Evolutionary conservation across 768 basidiomycete species (phyloP).

Genomic region (Leccinum ochraceum): DNA sequence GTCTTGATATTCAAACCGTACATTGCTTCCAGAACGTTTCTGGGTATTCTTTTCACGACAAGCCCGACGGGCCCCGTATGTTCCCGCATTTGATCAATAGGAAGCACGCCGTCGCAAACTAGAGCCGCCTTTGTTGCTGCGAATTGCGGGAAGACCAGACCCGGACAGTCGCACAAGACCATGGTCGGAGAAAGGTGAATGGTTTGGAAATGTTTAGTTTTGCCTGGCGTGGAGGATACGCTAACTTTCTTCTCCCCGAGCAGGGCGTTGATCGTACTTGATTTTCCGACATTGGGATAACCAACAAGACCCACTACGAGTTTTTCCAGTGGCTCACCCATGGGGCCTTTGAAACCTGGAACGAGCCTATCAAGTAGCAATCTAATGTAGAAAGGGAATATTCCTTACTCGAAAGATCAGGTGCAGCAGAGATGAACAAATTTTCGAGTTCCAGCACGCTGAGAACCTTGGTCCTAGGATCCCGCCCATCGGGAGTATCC

Average conservation of each 20-base stretch:
- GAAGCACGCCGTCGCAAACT: slow-evolving; percentile 94
- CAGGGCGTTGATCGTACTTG: slow-evolving; percentile 95
- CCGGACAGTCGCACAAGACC: slow-evolving; percentile 94
- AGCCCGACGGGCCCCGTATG: slow-evolving; percentile 83
- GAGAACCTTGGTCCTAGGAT: slow-evolving; percentile 74
- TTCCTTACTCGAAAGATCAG: slow-evolving; percentile 63
- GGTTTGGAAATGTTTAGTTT: slow-evolving; percentile 99
- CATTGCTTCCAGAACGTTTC: slow-evolving; percentile 80
- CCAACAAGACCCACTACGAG: slow-evolving; percentile 90
- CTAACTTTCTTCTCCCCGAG: slow-evolving; percentile 97
- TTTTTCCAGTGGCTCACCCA: slow-evolving; percentile 59
- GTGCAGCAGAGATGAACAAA: slow-evolving; percentile 71
- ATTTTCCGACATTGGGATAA: slow-evolving; percentile 99
- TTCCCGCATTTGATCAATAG: slow-evolving; percentile 96
- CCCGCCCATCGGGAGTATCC: slow-evolving; percentile 50
- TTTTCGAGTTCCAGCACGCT: slow-evolving; percentile 87
- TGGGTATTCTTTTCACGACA: slow-evolving; percentile 77
- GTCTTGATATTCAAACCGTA: slow-evolving; percentile 83
- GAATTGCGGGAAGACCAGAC: slow-evolving; percentile 97
- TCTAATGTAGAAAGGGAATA: not conserved
- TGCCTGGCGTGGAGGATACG: slow-evolving; percentile 96
- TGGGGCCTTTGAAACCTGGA: slow-evolving; percentile 60
- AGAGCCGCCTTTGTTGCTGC: slow-evolving; percentile 95
- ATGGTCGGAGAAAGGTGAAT: slow-evolving; percentile 89
- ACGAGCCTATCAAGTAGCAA: slow-evolving; percentile 6